phyloP scores from a whole-genome alignment of 768 basidiomycete genomes.

The Trametes villosa region DNA sequence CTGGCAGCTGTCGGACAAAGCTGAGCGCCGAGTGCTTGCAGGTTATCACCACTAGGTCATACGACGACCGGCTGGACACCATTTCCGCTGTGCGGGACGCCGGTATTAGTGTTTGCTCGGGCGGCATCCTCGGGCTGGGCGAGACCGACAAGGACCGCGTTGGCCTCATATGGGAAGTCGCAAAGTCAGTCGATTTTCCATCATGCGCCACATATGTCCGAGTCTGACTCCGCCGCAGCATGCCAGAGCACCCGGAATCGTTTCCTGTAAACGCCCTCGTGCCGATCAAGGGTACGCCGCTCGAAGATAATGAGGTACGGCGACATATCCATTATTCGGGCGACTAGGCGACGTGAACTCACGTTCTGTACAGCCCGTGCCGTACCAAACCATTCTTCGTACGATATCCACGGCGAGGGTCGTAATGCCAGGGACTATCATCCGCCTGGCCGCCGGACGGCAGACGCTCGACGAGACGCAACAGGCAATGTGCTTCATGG shows the following conservation, averaged over 20 bases:
- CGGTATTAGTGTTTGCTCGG: slow-evolving; percentile 96
- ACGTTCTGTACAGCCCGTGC: slow-evolving; percentile 63
- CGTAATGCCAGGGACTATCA: slow-evolving; percentile 89
- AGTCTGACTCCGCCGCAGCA: slow-evolving; percentile 47
- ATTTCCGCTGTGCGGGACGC: slow-evolving; percentile 91
- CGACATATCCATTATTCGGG: not conserved
- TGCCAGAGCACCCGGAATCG: slow-evolving; percentile 97
- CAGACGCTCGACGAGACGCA: slow-evolving; percentile 88
- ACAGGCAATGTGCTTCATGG: slow-evolving; percentile 98
- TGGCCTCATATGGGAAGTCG: slow-evolving; percentile 91
- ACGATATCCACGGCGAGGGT: slow-evolving; percentile 96
- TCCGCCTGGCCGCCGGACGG: slow-evolving; percentile 92
- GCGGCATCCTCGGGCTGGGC: slow-evolving; percentile 93
- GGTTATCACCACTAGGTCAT: slow-evolving; percentile 95
- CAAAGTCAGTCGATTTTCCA: slow-evolving; percentile 63
- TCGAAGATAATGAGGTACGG: slow-evolving; percentile 84
- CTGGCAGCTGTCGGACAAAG: not conserved
- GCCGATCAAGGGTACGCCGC: slow-evolving; percentile 91
- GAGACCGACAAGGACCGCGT: slow-evolving; percentile 90
- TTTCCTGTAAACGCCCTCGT: slow-evolving; percentile 99
- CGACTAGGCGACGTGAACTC: not conserved
- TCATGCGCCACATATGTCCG: slow-evolving; percentile 14
- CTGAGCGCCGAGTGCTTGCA: slow-evolving; percentile 36
- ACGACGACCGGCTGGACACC: slow-evolving; percentile 90
- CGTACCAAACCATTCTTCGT: slow-evolving; percentile 82